Conservation (phyloP, 441 rosid genomes). For the Jatropha multifida region DNA sequence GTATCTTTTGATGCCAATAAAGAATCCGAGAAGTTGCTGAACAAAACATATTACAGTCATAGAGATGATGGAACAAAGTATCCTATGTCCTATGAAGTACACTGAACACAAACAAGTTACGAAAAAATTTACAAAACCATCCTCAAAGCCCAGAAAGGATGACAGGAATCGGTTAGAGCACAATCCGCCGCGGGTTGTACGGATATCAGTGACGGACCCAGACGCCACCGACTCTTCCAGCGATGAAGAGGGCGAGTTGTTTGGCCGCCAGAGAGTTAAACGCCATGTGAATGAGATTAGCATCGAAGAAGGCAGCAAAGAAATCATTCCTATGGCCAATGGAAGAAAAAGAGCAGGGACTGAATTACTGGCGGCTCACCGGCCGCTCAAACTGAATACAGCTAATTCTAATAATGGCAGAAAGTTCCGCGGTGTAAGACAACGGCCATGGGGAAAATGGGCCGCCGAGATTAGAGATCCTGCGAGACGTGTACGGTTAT, state of each 20-base stretch:
- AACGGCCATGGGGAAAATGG: constrained; percentile 98
- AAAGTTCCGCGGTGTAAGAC: constrained; percentile 90
- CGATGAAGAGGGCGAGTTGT: constrained; percentile 61
- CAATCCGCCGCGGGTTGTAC: constrained; percentile 31
- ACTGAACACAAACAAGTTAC: constrained; percentile 54
- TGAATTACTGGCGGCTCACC: constrained; percentile 15
- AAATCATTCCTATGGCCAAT: constrained; percentile 1
- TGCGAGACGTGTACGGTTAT: constrained; percentile 65
- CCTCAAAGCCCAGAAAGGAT: constrained; percentile 21
- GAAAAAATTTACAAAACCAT: constrained; percentile 40
- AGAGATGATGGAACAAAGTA: constrained; percentile 42
- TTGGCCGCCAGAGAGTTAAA: constrained; percentile 55
- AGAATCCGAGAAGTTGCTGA: constrained; percentile 10
- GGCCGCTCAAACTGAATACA: constrained; percentile 23
- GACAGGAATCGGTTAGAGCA: constrained; percentile 11
- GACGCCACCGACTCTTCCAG: constrained; percentile 96
- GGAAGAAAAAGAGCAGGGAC: constrained; percentile 36
- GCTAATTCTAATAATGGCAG: constrained; percentile 16
- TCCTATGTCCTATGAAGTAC: constrained; percentile 56
- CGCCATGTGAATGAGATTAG: constrained; percentile 64
- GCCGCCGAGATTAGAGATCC: constrained; percentile 99
- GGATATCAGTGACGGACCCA: constrained; percentile 62
- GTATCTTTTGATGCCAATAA: constrained; percentile 34
- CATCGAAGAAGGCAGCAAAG: constrained; percentile 36
- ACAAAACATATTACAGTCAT: not conserved